Evolutionary conservation across 164 flowering plant genomes (phyloP).

Genomic region (Litsea cubeba): DNA sequence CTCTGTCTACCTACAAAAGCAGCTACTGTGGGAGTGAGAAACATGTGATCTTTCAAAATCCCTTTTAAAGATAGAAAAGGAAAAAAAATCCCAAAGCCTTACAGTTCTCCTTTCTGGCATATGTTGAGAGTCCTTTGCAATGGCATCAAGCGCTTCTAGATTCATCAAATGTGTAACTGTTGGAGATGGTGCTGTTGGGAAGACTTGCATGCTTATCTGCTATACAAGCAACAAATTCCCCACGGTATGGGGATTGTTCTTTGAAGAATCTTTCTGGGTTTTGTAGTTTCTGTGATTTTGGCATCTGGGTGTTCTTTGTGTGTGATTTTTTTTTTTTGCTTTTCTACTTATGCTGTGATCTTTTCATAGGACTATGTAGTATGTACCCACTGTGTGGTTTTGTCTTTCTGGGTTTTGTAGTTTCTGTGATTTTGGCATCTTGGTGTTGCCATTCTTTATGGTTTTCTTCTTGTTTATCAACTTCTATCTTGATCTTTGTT

Average conservation of each 20-base stretch:
- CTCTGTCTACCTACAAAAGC: neutral
- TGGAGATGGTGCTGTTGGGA: slow-evolving; percentile 97
- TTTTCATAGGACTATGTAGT: neutral
- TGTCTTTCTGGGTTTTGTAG: slow-evolving; percentile 26
- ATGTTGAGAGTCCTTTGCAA: neutral
- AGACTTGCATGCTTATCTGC: slow-evolving; percentile 95
- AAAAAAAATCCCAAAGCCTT: neutral
- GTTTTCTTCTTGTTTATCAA: slow-evolving; percentile 7
- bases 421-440: slow-evolving; percentile 10
- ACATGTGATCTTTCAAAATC: slow-evolving; percentile 52
- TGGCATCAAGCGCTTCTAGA: slow-evolving; percentile 58
- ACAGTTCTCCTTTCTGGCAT: slow-evolving; percentile 5
- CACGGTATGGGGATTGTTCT: slow-evolving; percentile 39
- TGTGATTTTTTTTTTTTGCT: neutral
- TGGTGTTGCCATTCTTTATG: neutral
- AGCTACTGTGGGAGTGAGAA: slow-evolving; percentile 36
- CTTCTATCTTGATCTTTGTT: slow-evolving; percentile 5
- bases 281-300: slow-evolving; percentile 21
- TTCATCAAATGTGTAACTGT: slow-evolving; percentile 97
- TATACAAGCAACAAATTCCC: slow-evolving; percentile 97
- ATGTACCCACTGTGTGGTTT: neutral
- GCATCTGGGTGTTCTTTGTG: neutral
- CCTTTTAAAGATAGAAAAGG: slow-evolving; percentile 3
- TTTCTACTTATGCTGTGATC: slow-evolving; percentile 1
- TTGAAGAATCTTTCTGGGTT: slow-evolving; percentile 18